These are phyloP conservation scores for Coemansia sp. DNA, from an alignment of 192 early-diverging fungal species.

Conservation along the genomic window DNA sequence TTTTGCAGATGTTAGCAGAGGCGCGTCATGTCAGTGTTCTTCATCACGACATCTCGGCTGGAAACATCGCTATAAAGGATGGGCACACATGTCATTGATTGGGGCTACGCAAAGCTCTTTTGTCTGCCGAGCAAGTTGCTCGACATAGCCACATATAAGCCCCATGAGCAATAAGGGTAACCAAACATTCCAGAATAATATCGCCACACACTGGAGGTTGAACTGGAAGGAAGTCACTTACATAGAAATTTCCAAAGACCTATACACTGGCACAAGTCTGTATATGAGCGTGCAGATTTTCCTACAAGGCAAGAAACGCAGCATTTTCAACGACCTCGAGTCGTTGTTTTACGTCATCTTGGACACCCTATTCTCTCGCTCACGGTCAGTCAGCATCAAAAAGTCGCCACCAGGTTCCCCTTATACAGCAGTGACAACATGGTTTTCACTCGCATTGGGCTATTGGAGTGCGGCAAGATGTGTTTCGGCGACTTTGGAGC, in stretches of 20 bases:
- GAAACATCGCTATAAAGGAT: slow-evolving; percentile 10
- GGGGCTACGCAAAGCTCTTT: slow-evolving; percentile 9
- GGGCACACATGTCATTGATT: slow-evolving; percentile 11
- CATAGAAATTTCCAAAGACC: neutral
- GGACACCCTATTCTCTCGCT: neutral
- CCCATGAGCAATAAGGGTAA: neutral
- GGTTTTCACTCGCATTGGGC: neutral
- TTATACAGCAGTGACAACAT: neutral
- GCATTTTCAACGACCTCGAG: slow-evolving; percentile 16
- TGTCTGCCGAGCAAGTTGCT: neutral
- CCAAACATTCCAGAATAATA: neutral
- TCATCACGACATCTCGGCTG: slow-evolving; percentile 16
- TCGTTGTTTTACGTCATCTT: slow-evolving; percentile 19
- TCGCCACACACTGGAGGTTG: neutral
- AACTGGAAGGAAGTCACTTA: neutral
- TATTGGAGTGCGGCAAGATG: neutral
- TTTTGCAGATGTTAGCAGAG: neutral
- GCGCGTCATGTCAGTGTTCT: slow-evolving; percentile 10
- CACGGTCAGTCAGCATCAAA: neutral
- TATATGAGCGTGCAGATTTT: slow-evolving; percentile 20
- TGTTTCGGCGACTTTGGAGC: slow-evolving; percentile 8
- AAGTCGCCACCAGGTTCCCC: neutral
- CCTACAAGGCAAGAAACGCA: neutral
- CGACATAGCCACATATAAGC: no score
- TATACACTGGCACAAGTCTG: neutral